Evolutionary conservation across 768 basidiomycete genomes (phyloP).

Genomic region (Hortiboletus flavorubellus): DNA sequence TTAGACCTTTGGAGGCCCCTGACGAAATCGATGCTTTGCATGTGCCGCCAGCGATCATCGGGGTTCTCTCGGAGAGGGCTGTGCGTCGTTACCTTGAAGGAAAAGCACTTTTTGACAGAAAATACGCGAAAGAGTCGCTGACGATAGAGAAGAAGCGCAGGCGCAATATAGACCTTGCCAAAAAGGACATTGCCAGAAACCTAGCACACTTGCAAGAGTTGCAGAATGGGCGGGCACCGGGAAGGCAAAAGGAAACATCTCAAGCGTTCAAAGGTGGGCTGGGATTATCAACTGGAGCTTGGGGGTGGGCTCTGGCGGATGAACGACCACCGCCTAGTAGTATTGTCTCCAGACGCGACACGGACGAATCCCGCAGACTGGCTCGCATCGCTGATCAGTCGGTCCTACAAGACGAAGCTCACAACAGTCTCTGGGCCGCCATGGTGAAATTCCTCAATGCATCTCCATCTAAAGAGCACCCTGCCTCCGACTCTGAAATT

Average conservation of each 20-base stretch:
- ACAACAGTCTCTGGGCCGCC: conserved; percentile 70
- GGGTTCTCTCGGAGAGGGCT: conserved; percentile 69
- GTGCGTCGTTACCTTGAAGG: conserved; percentile 75
- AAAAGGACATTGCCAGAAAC: conserved; percentile 56
- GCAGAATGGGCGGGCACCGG: conserved; percentile 17
- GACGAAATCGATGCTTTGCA: conserved; percentile 61
- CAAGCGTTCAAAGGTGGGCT: conserved; percentile 28
- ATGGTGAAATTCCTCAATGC: conserved; percentile 62
- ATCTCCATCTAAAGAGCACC: conserved; percentile 44
- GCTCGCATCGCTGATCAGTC: conserved; percentile 72
- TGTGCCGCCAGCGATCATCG: conserved; percentile 64
- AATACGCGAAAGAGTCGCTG: conserved; percentile 56
- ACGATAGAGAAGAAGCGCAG: conserved; percentile 64
- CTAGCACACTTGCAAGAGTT: conserved; percentile 42
- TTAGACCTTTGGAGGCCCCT: conserved; percentile 78
- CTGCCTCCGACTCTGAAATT: conserved; percentile 17
- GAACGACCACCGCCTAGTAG: conserved; percentile 91
- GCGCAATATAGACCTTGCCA: conserved; percentile 61
- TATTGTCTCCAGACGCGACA: conserved; percentile 87
- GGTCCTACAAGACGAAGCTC: conserved; percentile 52
- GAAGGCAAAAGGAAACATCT: conserved; percentile 18
- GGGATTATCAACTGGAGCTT: conserved; percentile 50
- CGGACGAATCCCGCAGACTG: conserved; percentile 68
- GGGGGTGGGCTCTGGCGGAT: conserved; percentile 84
- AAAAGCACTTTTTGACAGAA: conserved; percentile 57